Evolutionary conservation across 2,329 filamentous ascomycete genomes (phyloP), one percentile per base, ranked within the genome.

Genomic region (Chlorencoelia australis): DNA sequence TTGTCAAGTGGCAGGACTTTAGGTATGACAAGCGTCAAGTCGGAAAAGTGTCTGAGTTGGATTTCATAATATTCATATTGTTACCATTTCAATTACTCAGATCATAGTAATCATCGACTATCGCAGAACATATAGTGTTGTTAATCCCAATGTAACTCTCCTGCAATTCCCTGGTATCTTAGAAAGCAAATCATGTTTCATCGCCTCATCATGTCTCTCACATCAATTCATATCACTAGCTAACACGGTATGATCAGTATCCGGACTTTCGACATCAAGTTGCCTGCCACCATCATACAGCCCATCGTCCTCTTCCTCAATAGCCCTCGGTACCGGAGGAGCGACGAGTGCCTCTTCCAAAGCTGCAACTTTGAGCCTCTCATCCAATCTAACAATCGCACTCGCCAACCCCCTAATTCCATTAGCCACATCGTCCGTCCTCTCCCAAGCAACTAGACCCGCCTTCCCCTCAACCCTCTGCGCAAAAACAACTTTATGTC

Each of bases 231-330:
- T n/a, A 22, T 35, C 31, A 22, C 37, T 39, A 35, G 41, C 40
- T n/a, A n/a, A n/a, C n/a, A n/a, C n/a, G n/a, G n/a, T n/a, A n/a
- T n/a, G n/a, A n/a, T n/a, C n/a, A 15, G 49, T 53, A 40, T 51
- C 50, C 7, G 49, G 46, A 30, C 46, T 51, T 18, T 52, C 48
- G 26, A 49, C 50, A 36, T 52, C 48, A n/a, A 48, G 31, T 30
- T 50, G 49, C 35, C 49, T 39, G 3, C 41, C 45, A 42, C 45
- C 30, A 4, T 28, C 39, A 20, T 33, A 21, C 9, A 40, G 36
- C 7, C 22, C 40, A 1, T 44, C 41, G 15, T 40, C 39, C 19
- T 13, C 19, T 20, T 25, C 20, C 25, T 14, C 35, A 10, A 14
- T 16, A 30, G 26, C 27, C 16, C 17, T 30, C 11, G 16, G 26